Conservation (phyloP, 1,284 basidiomycete species). For the Ceratobasidium sp. region DNA sequence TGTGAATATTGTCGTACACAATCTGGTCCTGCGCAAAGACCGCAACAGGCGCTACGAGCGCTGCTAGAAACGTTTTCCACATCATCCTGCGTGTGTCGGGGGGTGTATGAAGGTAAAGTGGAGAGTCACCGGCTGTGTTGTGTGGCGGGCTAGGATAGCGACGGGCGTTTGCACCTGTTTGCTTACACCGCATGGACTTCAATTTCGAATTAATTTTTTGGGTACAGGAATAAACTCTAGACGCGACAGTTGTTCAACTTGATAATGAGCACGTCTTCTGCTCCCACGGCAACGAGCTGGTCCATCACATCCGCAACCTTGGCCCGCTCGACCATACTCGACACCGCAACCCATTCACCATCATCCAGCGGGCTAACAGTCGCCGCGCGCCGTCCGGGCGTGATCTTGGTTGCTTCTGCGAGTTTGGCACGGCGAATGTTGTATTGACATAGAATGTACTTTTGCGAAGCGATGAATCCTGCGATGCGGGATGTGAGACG, state of each 20-base stretch:
- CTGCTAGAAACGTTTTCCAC: constrained; percentile 41
- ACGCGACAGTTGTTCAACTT: constrained; percentile 96
- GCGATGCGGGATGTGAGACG: constrained; percentile 90
- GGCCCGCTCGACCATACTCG: constrained; percentile 91
- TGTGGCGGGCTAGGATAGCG: constrained; percentile 27
- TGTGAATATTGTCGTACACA: constrained; percentile 60
- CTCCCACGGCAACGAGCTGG: constrained; percentile 82
- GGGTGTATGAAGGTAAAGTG: constrained; percentile 26
- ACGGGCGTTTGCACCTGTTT: constrained; percentile 20
- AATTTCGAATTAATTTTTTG: background rate
- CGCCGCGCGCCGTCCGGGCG: constrained; percentile 91
- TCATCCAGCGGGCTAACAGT: constrained; percentile 91
- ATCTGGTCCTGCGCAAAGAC: constrained; percentile 48
- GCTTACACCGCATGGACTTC: constrained; percentile 10
- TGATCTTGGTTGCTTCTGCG: constrained; percentile 74
- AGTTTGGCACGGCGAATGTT: constrained; percentile 82
- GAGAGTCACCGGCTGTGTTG: constrained; percentile 22
- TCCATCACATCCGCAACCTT: constrained; percentile 93
- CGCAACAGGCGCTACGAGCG: constrained; percentile 29
- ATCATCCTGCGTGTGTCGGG: constrained; percentile 45
- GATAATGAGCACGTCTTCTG: constrained; percentile 91
- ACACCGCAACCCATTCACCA: constrained; percentile 88
- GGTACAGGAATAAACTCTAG: constrained; percentile 55
- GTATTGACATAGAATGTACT: constrained; percentile 93
- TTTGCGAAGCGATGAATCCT: constrained; percentile 90